These are phyloP conservation scores for Diaporthe helianthi DNA, from an alignment of 2,329 filamentous ascomycete species.

Conservation along the genomic window DNA sequence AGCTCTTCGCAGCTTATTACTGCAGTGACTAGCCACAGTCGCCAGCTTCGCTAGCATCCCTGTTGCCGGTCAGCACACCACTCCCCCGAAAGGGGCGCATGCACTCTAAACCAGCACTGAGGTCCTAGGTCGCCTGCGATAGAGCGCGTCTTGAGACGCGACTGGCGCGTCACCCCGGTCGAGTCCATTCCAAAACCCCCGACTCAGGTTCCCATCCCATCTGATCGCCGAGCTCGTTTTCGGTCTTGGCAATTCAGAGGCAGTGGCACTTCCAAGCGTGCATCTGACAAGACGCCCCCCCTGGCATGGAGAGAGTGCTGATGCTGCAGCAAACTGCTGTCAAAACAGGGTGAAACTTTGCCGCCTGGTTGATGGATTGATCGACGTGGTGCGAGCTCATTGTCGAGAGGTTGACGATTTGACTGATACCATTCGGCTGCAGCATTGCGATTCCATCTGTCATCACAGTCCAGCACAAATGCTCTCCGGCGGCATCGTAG, in stretches of 20 bases:
- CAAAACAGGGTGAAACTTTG: slow-evolving; percentile 5
- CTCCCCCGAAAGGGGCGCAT: not conserved
- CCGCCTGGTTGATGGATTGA: slow-evolving; percentile 6
- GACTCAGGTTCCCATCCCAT: slow-evolving; percentile 25
- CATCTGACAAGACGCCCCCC: slow-evolving; percentile 10
- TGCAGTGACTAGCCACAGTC: not conserved
- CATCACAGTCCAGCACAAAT: not conserved
- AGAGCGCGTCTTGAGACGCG: slow-evolving; percentile 27
- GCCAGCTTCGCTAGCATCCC: slow-evolving; percentile 9
- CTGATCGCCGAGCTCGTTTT: slow-evolving; percentile 28
- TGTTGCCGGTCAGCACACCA: slow-evolving; percentile 27
- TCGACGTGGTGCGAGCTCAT: slow-evolving; percentile 18
- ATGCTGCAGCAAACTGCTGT: slow-evolving; percentile 26
- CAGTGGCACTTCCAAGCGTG: slow-evolving; percentile 19
- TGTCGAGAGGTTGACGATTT: not conserved
- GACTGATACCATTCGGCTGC: not conserved
- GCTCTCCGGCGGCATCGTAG: not conserved
- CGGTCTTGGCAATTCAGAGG: slow-evolving; percentile 19
- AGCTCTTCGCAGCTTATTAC: slow-evolving; percentile 1
- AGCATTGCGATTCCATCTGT: not conserved
- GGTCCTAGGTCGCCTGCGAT: slow-evolving; percentile 21
- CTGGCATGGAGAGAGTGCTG: slow-evolving; percentile 21
- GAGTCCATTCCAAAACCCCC: slow-evolving; percentile 2
- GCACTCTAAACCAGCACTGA: slow-evolving; percentile 20
- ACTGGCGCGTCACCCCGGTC: slow-evolving; percentile 31